Conservation (phyloP, 352 stramenopile genomes). For the Thalassiosira mediterranea region DNA sequence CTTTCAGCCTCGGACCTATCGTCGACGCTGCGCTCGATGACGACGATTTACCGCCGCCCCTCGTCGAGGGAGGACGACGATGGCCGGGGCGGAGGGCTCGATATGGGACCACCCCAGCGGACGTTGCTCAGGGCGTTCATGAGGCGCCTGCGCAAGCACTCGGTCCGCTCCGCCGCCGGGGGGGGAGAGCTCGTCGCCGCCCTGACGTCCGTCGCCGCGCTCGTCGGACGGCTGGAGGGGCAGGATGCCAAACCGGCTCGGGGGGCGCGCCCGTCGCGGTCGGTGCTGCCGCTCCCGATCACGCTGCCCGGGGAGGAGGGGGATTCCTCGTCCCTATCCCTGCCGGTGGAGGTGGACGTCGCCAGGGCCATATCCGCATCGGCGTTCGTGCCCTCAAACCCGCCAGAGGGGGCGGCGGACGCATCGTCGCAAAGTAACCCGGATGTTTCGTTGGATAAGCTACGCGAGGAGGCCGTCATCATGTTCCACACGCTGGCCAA, state of each 20-base stretch:
- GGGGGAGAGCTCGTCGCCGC: slow-evolving; percentile 30
- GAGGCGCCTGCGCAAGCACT: slow-evolving; percentile 45
- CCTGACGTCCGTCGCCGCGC: slow-evolving; percentile 27
- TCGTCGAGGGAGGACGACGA: neutral
- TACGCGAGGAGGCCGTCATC: slow-evolving; percentile 33
- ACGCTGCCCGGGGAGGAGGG: slow-evolving; percentile 30
- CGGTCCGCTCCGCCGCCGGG: slow-evolving; percentile 18
- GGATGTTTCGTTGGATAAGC: neutral
- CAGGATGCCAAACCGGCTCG: neutral
- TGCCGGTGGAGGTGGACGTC: neutral
- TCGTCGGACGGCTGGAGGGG: slow-evolving; percentile 22
- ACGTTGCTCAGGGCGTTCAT: slow-evolving; percentile 34
- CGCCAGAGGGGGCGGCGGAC: neutral
- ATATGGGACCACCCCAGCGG: slow-evolving; percentile 9
- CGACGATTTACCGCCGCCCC: slow-evolving; percentile 26
- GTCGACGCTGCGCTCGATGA: slow-evolving; percentile 31
- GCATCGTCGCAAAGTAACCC: slow-evolving; percentile 8
- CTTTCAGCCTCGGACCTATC: slow-evolving; percentile 37
- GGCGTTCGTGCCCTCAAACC: neutral
- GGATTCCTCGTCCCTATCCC: neutral
- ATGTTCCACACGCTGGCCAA: slow-evolving; percentile 55
- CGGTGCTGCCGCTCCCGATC: slow-evolving; percentile 12
- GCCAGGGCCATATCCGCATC: too few species aligned
- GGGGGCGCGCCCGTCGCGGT: neutral
- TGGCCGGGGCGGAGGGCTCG: neutral